phyloP scores from a whole-genome alignment of 306 rosid species.

The Quercus agrifolia region DNA sequence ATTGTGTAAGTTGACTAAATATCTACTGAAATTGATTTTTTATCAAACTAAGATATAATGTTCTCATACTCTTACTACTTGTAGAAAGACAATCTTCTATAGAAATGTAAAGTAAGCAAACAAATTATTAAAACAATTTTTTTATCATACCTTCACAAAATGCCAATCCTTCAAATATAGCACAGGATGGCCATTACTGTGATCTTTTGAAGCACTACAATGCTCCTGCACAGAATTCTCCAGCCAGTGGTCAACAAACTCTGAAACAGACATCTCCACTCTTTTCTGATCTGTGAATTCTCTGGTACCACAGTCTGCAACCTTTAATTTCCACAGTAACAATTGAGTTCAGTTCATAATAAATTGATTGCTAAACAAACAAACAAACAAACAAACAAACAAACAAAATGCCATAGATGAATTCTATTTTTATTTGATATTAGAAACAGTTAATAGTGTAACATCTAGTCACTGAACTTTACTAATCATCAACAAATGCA shows the following conservation, averaged over 20 bases:
- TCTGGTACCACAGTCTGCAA: conserved; percentile 78
- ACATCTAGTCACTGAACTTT: neutral
- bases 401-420: neutral
- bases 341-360: neutral
- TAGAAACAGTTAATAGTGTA: neutral
- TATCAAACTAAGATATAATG: neutral
- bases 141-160: conserved; percentile 70
- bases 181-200: conserved; percentile 26
- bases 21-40: neutral
- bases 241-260: conserved; percentile 52
- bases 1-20: neutral
- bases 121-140: neutral
- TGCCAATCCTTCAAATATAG: conserved; percentile 98
- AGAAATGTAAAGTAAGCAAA: neutral
- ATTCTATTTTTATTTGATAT: neutral
- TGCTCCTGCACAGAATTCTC: conserved; percentile 31
- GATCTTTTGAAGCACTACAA: conserved; percentile 17
- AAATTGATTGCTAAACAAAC: neutral
- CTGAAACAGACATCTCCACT: conserved; percentile 66
- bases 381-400: neutral
- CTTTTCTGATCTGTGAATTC: conserved; percentile 90
- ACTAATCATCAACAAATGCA: neutral
- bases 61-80: too few species aligned
- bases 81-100: neutral
- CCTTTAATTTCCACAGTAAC: conserved; percentile 35